Evolutionary conservation across 768 basidiomycete species (phyloP), one percentile per base, ranked within the genome.

Genomic region (Pulveroboletus sp.): DNA sequence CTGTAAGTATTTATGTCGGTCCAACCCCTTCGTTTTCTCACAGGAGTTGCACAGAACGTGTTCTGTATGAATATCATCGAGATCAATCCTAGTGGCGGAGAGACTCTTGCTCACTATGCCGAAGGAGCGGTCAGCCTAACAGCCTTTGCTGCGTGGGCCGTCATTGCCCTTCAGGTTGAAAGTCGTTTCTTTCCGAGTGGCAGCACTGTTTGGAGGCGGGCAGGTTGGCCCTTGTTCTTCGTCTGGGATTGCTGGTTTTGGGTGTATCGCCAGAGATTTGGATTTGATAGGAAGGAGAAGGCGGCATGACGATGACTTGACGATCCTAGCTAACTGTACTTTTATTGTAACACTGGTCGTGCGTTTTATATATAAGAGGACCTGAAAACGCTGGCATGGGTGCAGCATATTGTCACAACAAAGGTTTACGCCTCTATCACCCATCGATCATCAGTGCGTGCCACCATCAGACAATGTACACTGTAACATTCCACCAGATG

Each of bases 11-110:
- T 24, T 8, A 11, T 17, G 8, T 24, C 2, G 0, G 3, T 28
- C 5, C 10, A 6, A 21, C n/a, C 1, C 5, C 10, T 10, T 41
- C 24, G 11, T 42, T 37, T 26, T 9, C 33, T 55, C 26, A 60
- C 10, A 36, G n/a, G 43, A 39, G 41, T 35, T 26, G 46, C 33
- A 24, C 50, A 82, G 80, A 65, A 69, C 15, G 66, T 75, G 5
- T 82, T 80, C 46, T 76, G 80, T 5, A 83, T 82, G 81, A 83
- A 82, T 51, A 61, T 82, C 37, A 15, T 27, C 10, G 75, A 76
- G 55, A 67, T 82, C 48, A 73, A 71, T 47, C 45, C 51, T 61
- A 32, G 0, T 21, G 59, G 14, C 6, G 50, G 44, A 39, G 57
- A 58, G 42, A 72, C 72, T 0, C 56, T 81, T 1, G 36, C 33